A percentile compares a stretch with the other conserved stretches of the same genome.
These are phyloP conservation scores for Teratosphaeria epicoccoides DNA, from an alignment of 2,329 filamentous ascomycete genomes.

Conservation along the genomic window DNA sequence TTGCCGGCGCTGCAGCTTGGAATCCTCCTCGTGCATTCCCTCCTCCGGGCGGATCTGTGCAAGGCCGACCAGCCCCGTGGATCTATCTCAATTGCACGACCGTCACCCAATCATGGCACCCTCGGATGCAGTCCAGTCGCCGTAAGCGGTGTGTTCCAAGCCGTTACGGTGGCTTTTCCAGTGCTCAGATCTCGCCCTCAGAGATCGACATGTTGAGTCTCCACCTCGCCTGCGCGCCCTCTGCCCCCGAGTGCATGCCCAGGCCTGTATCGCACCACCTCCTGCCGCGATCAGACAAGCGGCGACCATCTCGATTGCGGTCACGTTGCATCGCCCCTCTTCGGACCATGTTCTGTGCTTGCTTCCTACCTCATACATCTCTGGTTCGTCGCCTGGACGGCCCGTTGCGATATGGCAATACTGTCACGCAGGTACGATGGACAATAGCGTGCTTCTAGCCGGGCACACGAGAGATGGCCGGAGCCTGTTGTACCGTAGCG, in stretches of 20 bases:
- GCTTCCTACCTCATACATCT: not conserved
- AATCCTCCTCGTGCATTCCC: slow-evolving; percentile 1
- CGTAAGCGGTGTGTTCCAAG: slow-evolving; percentile 3
- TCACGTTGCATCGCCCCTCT: slow-evolving; percentile 1
- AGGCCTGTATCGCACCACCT: slow-evolving; percentile 1
- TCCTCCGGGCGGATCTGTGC: not conserved
- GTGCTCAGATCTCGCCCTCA: not conserved
- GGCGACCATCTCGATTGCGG: not conserved
- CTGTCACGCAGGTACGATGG: slow-evolving; percentile 2
- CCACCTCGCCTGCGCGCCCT: not conserved
- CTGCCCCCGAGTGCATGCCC: not conserved
- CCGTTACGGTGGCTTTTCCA: slow-evolving; percentile 1
- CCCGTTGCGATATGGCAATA: not conserved
- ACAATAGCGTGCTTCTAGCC: not conserved
- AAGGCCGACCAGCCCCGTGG: slow-evolving; percentile 3
- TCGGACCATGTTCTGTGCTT: slow-evolving; percentile 1
- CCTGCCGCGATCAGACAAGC: slow-evolving; percentile 1
- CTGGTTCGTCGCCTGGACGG: not conserved
- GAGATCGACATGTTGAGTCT: slow-evolving; percentile 2
- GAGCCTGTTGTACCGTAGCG: not conserved
- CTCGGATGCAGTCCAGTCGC: not conserved
- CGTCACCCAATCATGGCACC: not conserved
- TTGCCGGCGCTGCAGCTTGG: too few species aligned
- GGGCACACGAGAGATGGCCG: not conserved
- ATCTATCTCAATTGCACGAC: not conserved